Evolutionary conservation across 176 grass and related monocot genomes (phyloP).

Genomic region (Hordeum marinum): DNA sequence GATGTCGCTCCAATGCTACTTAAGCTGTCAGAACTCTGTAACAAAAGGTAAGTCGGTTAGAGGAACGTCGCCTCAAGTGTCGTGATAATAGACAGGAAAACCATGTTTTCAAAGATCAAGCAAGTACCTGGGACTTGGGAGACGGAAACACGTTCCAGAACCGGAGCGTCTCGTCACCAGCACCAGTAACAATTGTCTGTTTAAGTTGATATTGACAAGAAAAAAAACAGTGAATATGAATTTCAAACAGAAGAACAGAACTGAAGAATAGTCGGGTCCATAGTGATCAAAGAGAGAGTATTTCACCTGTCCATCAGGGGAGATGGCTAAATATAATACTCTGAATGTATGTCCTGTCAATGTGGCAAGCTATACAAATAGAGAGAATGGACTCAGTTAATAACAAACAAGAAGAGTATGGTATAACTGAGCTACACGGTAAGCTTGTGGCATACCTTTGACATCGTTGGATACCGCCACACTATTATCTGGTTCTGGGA

Average conservation of each 20-base stretch:
- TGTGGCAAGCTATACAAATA: slow-evolving; percentile 75
- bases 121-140: slow-evolving; percentile 89
- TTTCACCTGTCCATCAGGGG: slow-evolving; percentile 91
- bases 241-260: slow-evolving; percentile 10
- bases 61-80: not conserved
- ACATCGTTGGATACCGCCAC: slow-evolving; percentile 98
- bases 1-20: slow-evolving; percentile 89
- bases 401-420: not conserved
- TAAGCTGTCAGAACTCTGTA: slow-evolving; percentile 75
- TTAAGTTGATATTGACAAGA: not conserved
- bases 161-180: slow-evolving; percentile 91
- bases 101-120: not conserved
- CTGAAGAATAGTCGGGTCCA: not conserved
- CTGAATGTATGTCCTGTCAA: slow-evolving; percentile 84
- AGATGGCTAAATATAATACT: slow-evolving; percentile 93
- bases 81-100: not conserved
- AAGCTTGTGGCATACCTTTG: slow-evolving; percentile 52
- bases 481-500: slow-evolving; percentile 99
- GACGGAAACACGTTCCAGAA: slow-evolving; percentile 99
- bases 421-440: not conserved
- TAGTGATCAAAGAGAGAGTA: not conserved
- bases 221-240: not conserved
- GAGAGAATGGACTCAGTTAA: not conserved
- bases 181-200: slow-evolving; percentile 97
- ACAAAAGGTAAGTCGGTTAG: not conserved